Evolutionary conservation across 495 filamentous ascomycete species (phyloP), one percentile per base, ranked within the genome.

Genomic region (Neurospora tetrasperma): DNA sequence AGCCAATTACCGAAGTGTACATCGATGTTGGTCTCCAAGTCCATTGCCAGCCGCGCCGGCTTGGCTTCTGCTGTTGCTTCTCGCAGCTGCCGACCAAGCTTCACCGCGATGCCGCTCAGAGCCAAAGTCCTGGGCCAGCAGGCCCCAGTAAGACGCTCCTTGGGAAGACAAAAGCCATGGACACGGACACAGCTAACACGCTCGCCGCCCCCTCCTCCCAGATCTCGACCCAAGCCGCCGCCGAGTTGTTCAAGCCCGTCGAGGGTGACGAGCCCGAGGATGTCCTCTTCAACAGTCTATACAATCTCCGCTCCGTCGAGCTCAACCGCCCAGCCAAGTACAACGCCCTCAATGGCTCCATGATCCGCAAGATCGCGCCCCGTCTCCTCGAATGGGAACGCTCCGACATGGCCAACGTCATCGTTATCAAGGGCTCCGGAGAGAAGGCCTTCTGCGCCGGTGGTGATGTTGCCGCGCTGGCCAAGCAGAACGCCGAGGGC

Each of bases 321-420:
- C 92, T 99, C 73, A 98, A 99, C 85, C 89, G 96, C 40, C 96
- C 95, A 14, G 86, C 86, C 76, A 97, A 97, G 84, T 85, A 92
- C 75, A 98, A 99, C 81, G 90, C 94, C 41, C 87, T 99, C 74
- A 92, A 97, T 80, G 91, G 89, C 62, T 97, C 94, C 72, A 99
- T 99, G 96, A 92, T 89, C 42, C 87, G 91, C 71, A 98, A 98
- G 84, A 98, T 98, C 75, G 80, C 92, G 68, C 92, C 94, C 35
- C 88, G 96, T 69, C 79, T 99, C 74, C 86, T 90, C 83, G 94
- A 98, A 86, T 98, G 93, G 93, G 87, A 92, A 80, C 96, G 96
- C 80, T 98, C 95, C 43, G 89, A 96, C 77, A 85, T 99, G 77
- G 94, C 96, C 73, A 96, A 95, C 83, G 90, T 98, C 39, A 85